Evolutionary conservation across 768 basidiomycete species (phyloP), one percentile per base, ranked within the genome.

Genomic region (Serendipita sp.): DNA sequence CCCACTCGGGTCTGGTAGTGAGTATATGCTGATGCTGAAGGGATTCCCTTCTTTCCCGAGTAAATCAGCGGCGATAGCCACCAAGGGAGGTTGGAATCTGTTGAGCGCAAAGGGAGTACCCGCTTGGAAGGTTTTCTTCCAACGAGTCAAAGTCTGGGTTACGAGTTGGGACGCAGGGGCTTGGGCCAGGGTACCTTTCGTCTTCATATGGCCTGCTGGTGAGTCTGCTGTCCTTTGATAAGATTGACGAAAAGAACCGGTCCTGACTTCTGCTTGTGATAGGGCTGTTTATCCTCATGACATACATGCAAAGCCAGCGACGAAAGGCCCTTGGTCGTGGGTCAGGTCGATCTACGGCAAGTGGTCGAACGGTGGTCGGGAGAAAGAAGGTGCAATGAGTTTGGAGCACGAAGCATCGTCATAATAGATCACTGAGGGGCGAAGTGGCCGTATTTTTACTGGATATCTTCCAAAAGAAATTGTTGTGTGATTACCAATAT

Each of bases 1-100:
- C 75, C 93, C 91, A 3, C 72, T 92, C 27, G 96, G 96, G 50
- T 95, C 96, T 0, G 80, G 82, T 3, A 92, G 90, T 27, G 96
- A 99, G 74, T 93, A 92, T 0, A 82, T 86, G 71, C 79, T 95
- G 64, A 86, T 85, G 29, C 3, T 60, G 16, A 60, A 60, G 55
- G 55, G 55, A 70, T 85, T 84, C 70, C 79, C 85, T 1, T 87
- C 90, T 3, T 80, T 96, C 36, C 87, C 88, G 5, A 67, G 67
- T 33, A 75, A 60, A 29, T 4, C 27, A 8, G 55, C 55, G 16
- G 55, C 36, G 11, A 8, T 60, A 8, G 34, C 29, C 16, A 60
- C 16, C 55, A 60, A 33, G 8, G 55, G 33, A n/a, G 55, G 36
- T 2, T 60, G 55, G 55, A 37, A 37, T 3, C 27, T 34, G 16